Conservation (phyloP, 345 rosid species). For the Aurinia saxatilis region DNA sequence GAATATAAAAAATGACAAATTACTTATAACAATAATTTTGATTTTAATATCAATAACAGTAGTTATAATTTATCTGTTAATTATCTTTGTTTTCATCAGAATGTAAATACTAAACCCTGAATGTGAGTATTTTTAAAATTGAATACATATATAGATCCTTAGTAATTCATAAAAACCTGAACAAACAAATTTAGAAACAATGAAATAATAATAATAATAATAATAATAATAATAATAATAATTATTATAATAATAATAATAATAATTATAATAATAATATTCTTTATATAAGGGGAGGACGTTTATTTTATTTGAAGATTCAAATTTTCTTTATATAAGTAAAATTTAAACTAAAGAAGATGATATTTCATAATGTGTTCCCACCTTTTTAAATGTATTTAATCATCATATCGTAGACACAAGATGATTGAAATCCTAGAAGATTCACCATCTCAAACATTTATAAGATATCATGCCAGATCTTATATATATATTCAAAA, state of each 20-base stretch:
- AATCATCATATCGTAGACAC: background rate
- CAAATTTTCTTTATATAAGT: background rate
- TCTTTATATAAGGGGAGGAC: no score
- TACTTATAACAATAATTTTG: background rate
- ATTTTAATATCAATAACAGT: no score
- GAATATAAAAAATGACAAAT: background rate
- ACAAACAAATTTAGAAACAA: no score
- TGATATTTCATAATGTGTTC: background rate
- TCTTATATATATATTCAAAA: background rate
- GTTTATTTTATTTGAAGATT: no score
- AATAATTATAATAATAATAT: no score
- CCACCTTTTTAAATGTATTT: background rate
- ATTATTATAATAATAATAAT: no score
- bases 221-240: no score
- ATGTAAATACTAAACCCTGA: background rate
- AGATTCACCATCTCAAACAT: background rate
- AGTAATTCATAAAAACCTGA: background rate
- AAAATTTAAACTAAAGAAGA: no score
- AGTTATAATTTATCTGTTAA: background rate
- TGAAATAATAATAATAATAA: background rate
- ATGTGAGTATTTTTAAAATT: background rate
- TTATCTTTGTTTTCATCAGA: background rate
- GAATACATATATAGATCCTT: background rate
- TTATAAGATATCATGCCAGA: background rate
- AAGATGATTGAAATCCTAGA: background rate